These are phyloP conservation scores for Zygosaccharomyces siamensis DNA, from an alignment of 805 yeast species.

Conservation along the genomic window DNA sequence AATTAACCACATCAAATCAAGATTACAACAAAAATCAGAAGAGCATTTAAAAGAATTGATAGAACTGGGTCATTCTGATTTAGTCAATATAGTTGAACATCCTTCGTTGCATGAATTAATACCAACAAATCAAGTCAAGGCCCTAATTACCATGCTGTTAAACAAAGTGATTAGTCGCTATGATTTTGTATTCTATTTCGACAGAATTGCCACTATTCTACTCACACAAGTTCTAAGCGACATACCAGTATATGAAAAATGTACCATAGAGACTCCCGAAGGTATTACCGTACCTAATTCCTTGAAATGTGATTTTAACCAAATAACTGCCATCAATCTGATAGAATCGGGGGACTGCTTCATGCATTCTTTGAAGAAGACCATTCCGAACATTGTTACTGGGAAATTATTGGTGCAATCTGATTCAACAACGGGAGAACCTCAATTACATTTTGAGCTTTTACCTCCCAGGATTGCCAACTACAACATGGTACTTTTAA, in stretches of 20 bases:
- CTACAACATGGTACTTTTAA: conserved; percentile 50
- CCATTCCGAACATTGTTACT: conserved; percentile 69
- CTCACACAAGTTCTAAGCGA: conserved; percentile 65
- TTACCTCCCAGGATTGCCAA: conserved; percentile 46
- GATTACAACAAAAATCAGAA: conserved; percentile 57
- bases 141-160: conserved; percentile 66
- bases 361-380: conserved; percentile 67
- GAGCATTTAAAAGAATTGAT: conserved; percentile 63
- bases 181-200: conserved; percentile 82
- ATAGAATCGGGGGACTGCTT: conserved; percentile 93
- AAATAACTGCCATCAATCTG: conserved; percentile 67
- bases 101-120: conserved; percentile 31
- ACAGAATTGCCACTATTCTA: conserved; percentile 69
- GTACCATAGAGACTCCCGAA: conserved; percentile 42
- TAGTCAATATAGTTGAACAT: conserved; percentile 17
- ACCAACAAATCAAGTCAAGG: conserved; percentile 60
- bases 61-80: conserved; percentile 36
- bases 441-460: conserved; percentile 78
- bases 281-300: conserved; percentile 30
- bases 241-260: conserved; percentile 37
- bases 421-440: conserved; percentile 87
- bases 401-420: conserved; percentile 87
- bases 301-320: conserved; percentile 36
- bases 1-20: conserved; percentile 72
- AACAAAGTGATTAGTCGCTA: conserved; percentile 52